Conservation (phyloP, 2,329 filamentous ascomycete species). For the Fusarium domesticum region DNA sequence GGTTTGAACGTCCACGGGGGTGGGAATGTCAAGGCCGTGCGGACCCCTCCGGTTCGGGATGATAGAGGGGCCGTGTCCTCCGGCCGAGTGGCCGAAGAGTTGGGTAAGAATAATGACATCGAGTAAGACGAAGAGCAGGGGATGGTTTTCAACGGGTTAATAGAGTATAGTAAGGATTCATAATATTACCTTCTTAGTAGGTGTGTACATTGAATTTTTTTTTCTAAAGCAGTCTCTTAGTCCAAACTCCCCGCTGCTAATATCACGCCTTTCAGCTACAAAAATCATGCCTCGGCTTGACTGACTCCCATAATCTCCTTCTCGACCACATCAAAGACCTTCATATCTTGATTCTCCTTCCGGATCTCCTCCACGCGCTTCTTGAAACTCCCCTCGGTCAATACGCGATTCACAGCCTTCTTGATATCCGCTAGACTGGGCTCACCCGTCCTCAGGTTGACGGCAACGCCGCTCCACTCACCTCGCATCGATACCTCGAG, state of each 20-base stretch:
- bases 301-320: slow-evolving; percentile 18
- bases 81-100: too few relatives aligned
- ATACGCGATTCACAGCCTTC: slow-evolving; percentile 32
- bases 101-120: too few relatives aligned
- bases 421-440: slow-evolving; percentile 31
- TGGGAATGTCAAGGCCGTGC: background rate
- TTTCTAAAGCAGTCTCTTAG: too few relatives aligned
- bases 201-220: too few relatives aligned
- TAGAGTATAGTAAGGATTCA: too few relatives aligned
- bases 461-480: slow-evolving; percentile 43
- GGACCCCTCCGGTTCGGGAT: slow-evolving; percentile 7
- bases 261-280: background rate
- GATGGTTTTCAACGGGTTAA: too few relatives aligned
- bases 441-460: slow-evolving; percentile 40
- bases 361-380: slow-evolving; percentile 30
- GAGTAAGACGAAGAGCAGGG: too few relatives aligned
- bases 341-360: slow-evolving; percentile 34
- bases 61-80: slow-evolving; percentile 17
- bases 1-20: background rate
- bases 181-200: too few relatives aligned
- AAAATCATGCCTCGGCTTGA: slow-evolving; percentile 2
- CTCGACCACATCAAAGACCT: slow-evolving; percentile 22
- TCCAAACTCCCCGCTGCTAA: too few relatives aligned
- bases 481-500: slow-evolving; percentile 40
- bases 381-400: slow-evolving; percentile 32